Evolutionary conservation across 2,329 filamentous ascomycete genomes (phyloP), one percentile per base, ranked within the genome.

Genomic region (Cephalotrichum gorgonifer): DNA sequence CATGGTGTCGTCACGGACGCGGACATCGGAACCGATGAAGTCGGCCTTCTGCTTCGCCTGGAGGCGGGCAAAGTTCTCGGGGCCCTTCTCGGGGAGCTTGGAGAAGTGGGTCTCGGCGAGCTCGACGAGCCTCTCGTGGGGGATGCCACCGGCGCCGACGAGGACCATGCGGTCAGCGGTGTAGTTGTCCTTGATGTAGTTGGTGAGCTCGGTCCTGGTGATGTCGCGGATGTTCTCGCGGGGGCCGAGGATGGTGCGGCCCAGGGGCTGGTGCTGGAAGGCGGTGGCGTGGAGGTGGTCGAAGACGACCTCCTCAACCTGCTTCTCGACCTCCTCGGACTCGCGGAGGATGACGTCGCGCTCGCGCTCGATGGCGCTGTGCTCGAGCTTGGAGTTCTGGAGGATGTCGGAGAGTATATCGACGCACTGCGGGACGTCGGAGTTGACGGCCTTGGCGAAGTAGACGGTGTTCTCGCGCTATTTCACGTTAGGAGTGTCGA

Each of bases 151-250:
- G 57, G 93, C 85, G 66, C 90, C 90, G 59, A 96, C 93, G 44
- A 98, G 85, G 56, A 98, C 91, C 91, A 98, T 98, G 70, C 94
- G 90, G 75, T 98, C 93, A 57, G 93, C 91, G 51, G 90, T 96
- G 80, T 98, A 98, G 82, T 98, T 98, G 74, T 81, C 93, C 80
- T 95, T 95, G 80, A 98, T 97, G 76, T 98, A 98, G 76, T 86
- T 86, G 69, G 78, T 75, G 59, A 98, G 79, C 71, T 98, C 91
- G 62, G 88, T 81, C 62, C 89, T 85, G 70, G 86, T 85, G 73
- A 98, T 98, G 71, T 85, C 89, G 69, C 89, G 82, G 70, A 98
- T 98, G 80, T 98, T 98, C 78, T 98, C 83, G 73, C 89, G 90
- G 59, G 93, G 93, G 58, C 93, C 93, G 56, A 98, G 82, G 68